Evolutionary conservation across 1,139 yeast species (phyloP), one percentile per base, ranked within the genome.

Genomic region (Meyerozyma smithsonii): DNA sequence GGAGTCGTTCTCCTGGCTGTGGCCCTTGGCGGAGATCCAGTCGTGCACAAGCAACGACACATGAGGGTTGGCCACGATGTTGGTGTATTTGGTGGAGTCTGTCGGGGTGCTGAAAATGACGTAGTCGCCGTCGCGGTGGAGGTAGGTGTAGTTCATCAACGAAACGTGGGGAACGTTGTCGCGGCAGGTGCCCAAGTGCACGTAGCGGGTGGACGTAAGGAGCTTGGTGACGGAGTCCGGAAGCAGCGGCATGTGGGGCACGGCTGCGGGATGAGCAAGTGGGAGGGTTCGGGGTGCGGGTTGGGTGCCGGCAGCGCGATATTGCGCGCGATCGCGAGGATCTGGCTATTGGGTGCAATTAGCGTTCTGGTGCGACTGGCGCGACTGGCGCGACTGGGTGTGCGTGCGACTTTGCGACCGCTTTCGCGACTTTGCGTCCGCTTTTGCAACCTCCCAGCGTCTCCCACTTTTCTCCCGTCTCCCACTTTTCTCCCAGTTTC

Each of bases 31-130:
- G 14, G 84, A 73, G 26, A 81, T 77, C 96, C 96, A 87, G 55
- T 89, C 97, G 55, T 89, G 97, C 34, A 89, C 79, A 41, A 89
- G 68, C 37, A 89, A 58, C 0, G 96, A 83, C 8, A 89, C 96
- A 35, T 76, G 71, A 5, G 89, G 88, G 55, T 89, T 89, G 32
- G 67, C 61, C 10, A 59, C 49, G 43, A 89, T 75, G 58, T 89
- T 87, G 30, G 72, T 61, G 58, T 73, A 85, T 59, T 88, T 89
- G 42, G 79, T 79, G 4, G 96, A 85, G 41, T 74, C 62, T 44
- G 70, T 74, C 2, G 81, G 81, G 1, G 95, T 80, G 5, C 95
- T 78, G 43, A 89, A 66, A 26, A 89, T 77, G 37, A 88, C 75
- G 44, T 73, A 70, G 40, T 72, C 72, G 34, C 65, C 72, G 42